A percentile compares a stretch with the other conserved stretches of the same genome.
Conservation (phyloP, 139 green algal genomes). For the Marvania coccoides region DNA sequence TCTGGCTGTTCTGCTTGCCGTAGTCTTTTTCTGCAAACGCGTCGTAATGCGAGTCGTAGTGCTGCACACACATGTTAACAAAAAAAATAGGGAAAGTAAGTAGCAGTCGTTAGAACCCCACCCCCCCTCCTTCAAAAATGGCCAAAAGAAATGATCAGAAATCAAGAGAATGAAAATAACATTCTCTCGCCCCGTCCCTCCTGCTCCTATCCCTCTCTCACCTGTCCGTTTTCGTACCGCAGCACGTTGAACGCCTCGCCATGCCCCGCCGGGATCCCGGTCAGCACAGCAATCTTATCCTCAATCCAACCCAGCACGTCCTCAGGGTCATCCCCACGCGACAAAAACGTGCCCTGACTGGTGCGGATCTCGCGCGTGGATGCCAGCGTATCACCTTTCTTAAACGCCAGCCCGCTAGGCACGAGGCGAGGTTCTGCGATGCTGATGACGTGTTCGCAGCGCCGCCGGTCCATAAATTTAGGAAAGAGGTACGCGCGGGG, state of each 20-base stretch:
- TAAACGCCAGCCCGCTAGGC: conserved; percentile 31
- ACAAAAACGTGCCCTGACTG: conserved; percentile 40
- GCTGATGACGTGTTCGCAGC: conserved; percentile 29
- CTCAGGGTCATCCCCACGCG: conserved; percentile 19
- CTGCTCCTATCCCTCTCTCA: too few species aligned
- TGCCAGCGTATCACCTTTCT: conserved; percentile 29
- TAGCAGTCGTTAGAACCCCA: too few species aligned
- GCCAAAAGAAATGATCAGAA: too few species aligned
- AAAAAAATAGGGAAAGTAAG: too few species aligned
- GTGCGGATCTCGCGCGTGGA: conserved; percentile 35
- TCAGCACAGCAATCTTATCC: conserved; percentile 27
- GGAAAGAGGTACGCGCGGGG: conserved; percentile 37
- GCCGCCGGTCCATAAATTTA: conserved; percentile 25
- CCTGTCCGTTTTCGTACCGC: conserved; percentile 31
- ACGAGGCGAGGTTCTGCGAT: conserved; percentile 25
- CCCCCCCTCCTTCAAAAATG: too few species aligned
- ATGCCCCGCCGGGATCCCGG: conserved; percentile 19
- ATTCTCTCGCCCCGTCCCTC: too few species aligned
- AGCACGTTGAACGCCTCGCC: conserved; percentile 58
- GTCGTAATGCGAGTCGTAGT: conserved; percentile 54
- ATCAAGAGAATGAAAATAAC: too few species aligned
- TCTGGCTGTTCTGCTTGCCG: conserved; percentile 58
- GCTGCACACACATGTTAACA: too few species aligned
- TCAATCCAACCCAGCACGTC: conserved; percentile 43
- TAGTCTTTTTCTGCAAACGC: conserved; percentile 52